Percentiles rank a stretch among this genome's conserved stretches.
Evolutionary conservation across 257 asterid species (phyloP).

Genomic region (Solanum bukasovii): DNA sequence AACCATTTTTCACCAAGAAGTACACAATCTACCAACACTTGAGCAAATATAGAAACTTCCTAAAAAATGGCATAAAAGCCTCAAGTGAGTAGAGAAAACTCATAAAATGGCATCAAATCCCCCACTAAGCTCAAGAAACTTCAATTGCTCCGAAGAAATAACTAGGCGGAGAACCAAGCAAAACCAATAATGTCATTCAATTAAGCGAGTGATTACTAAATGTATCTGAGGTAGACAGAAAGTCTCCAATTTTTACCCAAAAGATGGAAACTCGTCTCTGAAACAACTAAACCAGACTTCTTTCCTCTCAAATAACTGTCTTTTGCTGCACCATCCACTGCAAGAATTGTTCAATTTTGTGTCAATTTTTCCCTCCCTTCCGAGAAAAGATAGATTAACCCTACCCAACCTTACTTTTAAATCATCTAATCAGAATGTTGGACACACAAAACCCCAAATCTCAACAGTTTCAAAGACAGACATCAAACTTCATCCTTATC

Average conservation of each 20-base stretch:
- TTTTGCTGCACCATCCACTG: background rate
- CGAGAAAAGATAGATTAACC: background rate
- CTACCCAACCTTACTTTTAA: background rate
- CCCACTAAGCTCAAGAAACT: background rate
- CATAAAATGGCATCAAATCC: background rate
- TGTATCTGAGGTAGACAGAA: background rate
- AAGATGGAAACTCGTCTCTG: background rate
- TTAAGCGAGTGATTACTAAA: background rate
- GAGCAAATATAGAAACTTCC: background rate
- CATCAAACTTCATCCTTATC: background rate
- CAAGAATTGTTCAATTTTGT: background rate
- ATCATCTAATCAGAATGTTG: background rate
- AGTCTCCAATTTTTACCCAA: background rate
- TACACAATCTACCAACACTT: conserved; percentile 4
- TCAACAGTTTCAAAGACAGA: background rate
- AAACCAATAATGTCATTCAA: background rate
- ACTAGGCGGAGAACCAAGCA: background rate
- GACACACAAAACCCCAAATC: background rate
- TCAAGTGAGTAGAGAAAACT: background rate
- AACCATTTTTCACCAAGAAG: conserved; percentile 30
- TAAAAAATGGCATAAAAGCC: background rate
- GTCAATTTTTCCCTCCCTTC: background rate
- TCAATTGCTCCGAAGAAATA: background rate
- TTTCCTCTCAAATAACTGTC: background rate
- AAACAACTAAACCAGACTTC: background rate